Conservation (phyloP, 106 monocot species). For the Amphibolis antarctica region DNA sequence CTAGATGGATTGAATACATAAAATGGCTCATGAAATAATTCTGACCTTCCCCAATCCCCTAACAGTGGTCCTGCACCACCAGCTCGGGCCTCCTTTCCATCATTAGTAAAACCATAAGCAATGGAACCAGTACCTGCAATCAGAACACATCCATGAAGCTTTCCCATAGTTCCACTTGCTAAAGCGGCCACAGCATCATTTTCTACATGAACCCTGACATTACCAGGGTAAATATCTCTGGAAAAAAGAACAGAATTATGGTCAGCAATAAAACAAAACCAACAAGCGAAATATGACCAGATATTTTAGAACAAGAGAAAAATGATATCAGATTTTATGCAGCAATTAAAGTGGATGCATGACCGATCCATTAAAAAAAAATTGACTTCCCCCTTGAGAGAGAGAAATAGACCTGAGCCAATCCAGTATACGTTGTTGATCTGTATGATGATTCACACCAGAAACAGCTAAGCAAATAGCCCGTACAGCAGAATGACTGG, state of each 20-base stretch:
- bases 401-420: slow-evolving; percentile 58
- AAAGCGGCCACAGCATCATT: slow-evolving; percentile 97
- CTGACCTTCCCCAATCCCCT: slow-evolving; percentile 97
- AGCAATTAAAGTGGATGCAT: too few relatives aligned
- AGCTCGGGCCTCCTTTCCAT: slow-evolving; percentile 83
- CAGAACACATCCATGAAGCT: slow-evolving; percentile 87
- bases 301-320: too few relatives aligned
- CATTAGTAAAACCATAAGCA: slow-evolving; percentile 87
- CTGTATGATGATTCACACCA: slow-evolving; percentile 88
- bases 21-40: neutral
- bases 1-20: too few relatives aligned
- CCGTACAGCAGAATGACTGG: slow-evolving; percentile 47
- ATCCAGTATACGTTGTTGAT: slow-evolving; percentile 59
- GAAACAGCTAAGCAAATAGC: slow-evolving; percentile 95
- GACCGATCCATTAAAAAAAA: neutral
- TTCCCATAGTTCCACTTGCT: slow-evolving; percentile 96
- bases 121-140: slow-evolving; percentile 93
- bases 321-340: too few relatives aligned
- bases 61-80: slow-evolving; percentile 89
- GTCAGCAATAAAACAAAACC: too few relatives aligned
- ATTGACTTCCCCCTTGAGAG: neutral
- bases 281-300: too few relatives aligned
- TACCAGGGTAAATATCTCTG: slow-evolving; percentile 73
- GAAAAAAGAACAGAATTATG: slow-evolving; percentile 1
- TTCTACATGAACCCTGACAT: slow-evolving; percentile 75